Evolutionary conservation across 768 basidiomycete species (phyloP), one percentile per base, ranked within the genome.

Genomic region (Trametes sanguinea): DNA sequence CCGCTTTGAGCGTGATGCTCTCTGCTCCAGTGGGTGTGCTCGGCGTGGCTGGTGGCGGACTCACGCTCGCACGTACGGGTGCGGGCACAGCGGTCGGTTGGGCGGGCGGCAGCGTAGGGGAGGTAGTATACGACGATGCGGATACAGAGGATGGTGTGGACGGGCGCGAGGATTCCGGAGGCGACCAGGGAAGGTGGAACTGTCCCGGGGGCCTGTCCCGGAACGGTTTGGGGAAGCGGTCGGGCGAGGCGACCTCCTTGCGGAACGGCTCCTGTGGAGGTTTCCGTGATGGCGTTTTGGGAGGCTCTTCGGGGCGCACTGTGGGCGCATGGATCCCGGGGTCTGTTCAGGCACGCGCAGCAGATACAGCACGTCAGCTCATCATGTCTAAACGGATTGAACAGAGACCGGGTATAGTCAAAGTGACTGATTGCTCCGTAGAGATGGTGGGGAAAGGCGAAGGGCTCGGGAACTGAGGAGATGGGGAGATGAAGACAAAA

Each of bases 1-100:
- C 80, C 4, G 84, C 90, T 75, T 92, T 92, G 76, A 91, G 80
- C 2, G 80, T 76, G 50, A 89, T 66, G 29, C 72, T 65, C 54
- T 61, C 66, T 57, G 30, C 53, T 47, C 56, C 74, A 56, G 68
- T 66, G 42, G 59, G 66, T 71, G 65, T 62, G 69, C 6, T 65
- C 4, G 74, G 73, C 2, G 78, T 75, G 73, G 59, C 35, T 44
- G 9, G 66, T 61, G 22, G 22, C 22, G 22, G 22, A 8, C 59
- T 61, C 22, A 53, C 42, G 33, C 60, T 29, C 29, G 35, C 51
- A 29, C 51, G 46, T 9, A 50, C 30, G 14, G 43, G 44, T 44
- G 22, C 61, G 44, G 11, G 61, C 22, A 22, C 22, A 22, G 22
- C 22, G 22, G 22, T 22, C 22, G 22, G 22, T 45, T 5, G 54